Evolutionary conservation across 164 flowering plant genomes (phyloP), one percentile per base, ranked within the genome.

Genomic region (Liriodendron chinense): DNA sequence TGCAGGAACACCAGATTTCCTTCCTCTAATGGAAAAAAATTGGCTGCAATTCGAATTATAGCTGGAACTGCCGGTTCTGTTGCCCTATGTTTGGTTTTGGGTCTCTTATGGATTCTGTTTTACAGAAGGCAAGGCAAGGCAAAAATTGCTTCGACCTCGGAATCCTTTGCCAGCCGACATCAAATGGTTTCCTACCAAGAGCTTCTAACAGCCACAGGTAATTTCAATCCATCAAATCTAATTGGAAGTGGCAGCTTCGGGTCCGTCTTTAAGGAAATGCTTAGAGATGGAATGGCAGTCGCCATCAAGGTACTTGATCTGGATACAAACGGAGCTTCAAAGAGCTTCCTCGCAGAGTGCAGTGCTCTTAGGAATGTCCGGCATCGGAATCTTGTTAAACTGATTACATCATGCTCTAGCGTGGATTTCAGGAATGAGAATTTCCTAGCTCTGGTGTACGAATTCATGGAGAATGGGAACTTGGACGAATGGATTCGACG

Each of bases 171-270:
- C 50, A 72, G 25, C 18, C 48, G 72, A 25, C 80, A 77, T 74
- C 76, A 70, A 71, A 73, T 75, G 82, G 70, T 86, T n/a, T 69
- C 87, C 0, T 85, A 85, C 47, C 59, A 80, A 24, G 86, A 84
- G 47, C 83, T 89, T 25, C 81, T 81, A 5, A 1, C 7, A 1
- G 88, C 89, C 34, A 89, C 92, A 0, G 67, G 49, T 13, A 65
- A 80, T 50, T 87, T 89, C 69, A 71, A 22, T 43, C 13, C 43
- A 16, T 79, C 72, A 56, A 86, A 88, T 77, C 64, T 87, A 22
- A 72, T 87, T 10, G 93, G 93, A 22, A 69, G 20, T 0, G 91
- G 93, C n/a, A 80, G 88, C 47, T 88, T 86, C 70, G 93, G 91
- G 12, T 78, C 82, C 3, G 90, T 89, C 13, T 88, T 83, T 74